Percentiles rank a stretch among this genome's conserved stretches.
These are phyloP conservation scores for Incumbomyces lentus DNA, from an alignment of 2,329 filamentous ascomycete species.

Conservation along the genomic window DNA sequence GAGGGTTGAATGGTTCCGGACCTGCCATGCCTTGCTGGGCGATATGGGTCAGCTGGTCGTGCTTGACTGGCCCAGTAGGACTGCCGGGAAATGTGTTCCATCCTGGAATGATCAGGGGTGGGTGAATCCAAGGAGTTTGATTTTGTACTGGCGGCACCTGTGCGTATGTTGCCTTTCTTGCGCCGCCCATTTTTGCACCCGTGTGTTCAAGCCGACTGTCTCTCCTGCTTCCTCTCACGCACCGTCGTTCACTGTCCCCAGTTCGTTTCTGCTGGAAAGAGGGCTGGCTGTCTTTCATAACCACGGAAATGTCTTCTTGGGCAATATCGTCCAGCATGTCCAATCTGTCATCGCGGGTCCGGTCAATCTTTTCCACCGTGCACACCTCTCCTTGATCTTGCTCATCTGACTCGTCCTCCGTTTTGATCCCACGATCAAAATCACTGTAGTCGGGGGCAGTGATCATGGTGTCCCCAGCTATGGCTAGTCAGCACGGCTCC, in stretches of 20 bases:
- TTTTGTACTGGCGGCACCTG: neutral
- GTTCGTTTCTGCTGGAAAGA: neutral
- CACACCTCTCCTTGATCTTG: neutral
- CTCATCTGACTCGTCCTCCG: slow-evolving; percentile 1
- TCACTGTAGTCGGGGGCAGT: slow-evolving; percentile 9
- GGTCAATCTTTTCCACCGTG: neutral
- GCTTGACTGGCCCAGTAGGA: neutral
- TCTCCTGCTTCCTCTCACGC: neutral
- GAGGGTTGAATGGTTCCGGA: neutral
- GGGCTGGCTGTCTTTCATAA: neutral
- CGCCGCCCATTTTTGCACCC: too few relatives aligned
- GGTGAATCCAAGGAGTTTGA: neutral
- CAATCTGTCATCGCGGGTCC: too few relatives aligned
- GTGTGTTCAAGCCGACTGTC: too few relatives aligned
- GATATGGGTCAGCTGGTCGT: too few relatives aligned
- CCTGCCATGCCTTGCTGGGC: too few relatives aligned
- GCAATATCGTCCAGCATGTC: neutral
- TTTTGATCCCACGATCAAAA: slow-evolving; percentile 1
- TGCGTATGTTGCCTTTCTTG: neutral
- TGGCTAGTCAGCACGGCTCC: neutral
- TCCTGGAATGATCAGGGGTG: neutral
- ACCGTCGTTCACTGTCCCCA: neutral
- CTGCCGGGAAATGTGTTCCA: neutral
- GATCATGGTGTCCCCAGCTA: slow-evolving; percentile 17
- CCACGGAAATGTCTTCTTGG: neutral